Evolutionary conservation across 495 filamentous ascomycete genomes (phyloP).

Genomic region (Penicillium odoratum): DNA sequence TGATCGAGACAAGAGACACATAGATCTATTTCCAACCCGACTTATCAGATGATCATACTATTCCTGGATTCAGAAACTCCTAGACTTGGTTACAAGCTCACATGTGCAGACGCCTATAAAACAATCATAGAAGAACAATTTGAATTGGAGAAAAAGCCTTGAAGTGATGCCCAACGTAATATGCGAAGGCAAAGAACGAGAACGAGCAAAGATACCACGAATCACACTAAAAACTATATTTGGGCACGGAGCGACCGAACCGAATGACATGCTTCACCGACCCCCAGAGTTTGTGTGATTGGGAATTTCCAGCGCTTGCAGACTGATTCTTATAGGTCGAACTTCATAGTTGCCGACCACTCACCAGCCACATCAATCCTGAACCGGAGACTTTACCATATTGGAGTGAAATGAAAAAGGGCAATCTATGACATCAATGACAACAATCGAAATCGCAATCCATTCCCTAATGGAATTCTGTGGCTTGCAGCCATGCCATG

Average conservation of each 20-base stretch:
- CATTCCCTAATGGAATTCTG: not conserved
- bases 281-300: slow-evolving; percentile 24
- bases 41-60: not conserved
- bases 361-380: not conserved
- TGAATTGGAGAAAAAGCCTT: not conserved
- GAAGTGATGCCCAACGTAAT: not conserved
- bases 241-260: slow-evolving; percentile 16
- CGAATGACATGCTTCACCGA: slow-evolving; percentile 15
- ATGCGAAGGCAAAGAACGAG: not conserved
- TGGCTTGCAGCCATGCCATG: not conserved
- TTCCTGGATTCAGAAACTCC: not conserved
- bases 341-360: not conserved
- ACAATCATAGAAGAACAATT: not conserved
- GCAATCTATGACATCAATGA: not conserved
- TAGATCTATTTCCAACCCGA: not conserved
- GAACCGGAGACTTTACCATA: not conserved
- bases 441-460: too few relatives aligned
- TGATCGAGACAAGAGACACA: not conserved
- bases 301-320: slow-evolving; percentile 36
- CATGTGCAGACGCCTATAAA: not conserved
- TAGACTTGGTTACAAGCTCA: not conserved
- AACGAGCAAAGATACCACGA: not conserved
- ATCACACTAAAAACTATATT: slow-evolving; percentile 18
- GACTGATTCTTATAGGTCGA: slow-evolving; percentile 30
- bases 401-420: too few relatives aligned